Percentiles rank a stretch among this genome's conserved stretches.
Evolutionary conservation across 805 yeast species (phyloP).

Genomic region (Zygosaccharomyces kombuchaensis): DNA sequence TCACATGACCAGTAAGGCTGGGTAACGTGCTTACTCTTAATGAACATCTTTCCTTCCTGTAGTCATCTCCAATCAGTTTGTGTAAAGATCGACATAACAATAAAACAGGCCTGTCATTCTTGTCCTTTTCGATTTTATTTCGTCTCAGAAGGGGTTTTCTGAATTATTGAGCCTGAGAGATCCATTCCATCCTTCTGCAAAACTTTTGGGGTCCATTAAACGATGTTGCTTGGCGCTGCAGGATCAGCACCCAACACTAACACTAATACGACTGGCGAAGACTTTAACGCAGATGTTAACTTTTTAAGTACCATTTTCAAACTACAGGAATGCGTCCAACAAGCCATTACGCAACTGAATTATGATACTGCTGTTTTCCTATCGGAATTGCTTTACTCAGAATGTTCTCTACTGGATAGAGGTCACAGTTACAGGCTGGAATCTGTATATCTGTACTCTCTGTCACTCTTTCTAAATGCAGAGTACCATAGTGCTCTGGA

Average conservation of each 20-base stretch:
- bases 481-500: conserved; percentile 62
- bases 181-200: neutral
- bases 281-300: conserved; percentile 9
- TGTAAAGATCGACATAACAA: neutral
- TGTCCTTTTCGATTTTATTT: neutral
- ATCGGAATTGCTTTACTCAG: conserved; percentile 73
- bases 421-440: conserved; percentile 43
- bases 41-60: neutral
- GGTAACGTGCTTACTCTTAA: neutral
- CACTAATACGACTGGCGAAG: conserved; percentile 11
- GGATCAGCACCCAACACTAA: conserved; percentile 6
- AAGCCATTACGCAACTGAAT: conserved; percentile 28
- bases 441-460: conserved; percentile 64
- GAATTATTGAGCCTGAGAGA: neutral
- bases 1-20: neutral
- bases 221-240: conserved; percentile 13
- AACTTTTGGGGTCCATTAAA: neutral
- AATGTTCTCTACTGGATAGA: conserved; percentile 26
- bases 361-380: conserved; percentile 74
- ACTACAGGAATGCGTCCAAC: conserved; percentile 18
- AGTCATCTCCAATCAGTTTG: conserved; percentile 5
- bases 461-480: conserved; percentile 55
- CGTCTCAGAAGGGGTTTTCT: neutral
- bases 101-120: neutral
- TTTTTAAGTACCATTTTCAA: conserved; percentile 13